Conservation (phyloP, 2,329 filamentous ascomycete genomes). For the Alternaria infectoria region DNA sequence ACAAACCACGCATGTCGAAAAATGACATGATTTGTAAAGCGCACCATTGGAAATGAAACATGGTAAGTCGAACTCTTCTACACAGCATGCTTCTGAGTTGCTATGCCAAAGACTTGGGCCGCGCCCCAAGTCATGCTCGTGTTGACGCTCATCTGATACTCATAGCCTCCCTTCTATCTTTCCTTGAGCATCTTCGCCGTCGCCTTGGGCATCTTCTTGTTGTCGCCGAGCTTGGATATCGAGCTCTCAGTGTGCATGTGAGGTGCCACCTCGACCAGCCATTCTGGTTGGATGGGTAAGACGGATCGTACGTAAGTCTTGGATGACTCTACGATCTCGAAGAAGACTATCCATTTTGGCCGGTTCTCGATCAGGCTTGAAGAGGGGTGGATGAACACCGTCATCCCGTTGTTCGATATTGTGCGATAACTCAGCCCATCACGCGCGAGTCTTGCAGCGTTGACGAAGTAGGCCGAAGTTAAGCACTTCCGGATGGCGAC, state of each 20-base stretch:
- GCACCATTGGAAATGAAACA: too few relatives aligned
- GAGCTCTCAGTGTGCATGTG: constrained; percentile 85
- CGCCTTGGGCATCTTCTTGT: constrained; percentile 61
- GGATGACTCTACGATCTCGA: constrained; percentile 57
- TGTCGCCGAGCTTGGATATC: neutral
- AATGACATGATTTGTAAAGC: neutral
- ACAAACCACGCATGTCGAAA: neutral
- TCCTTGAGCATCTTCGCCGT: constrained; percentile 41
- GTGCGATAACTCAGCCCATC: neutral
- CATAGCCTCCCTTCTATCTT: constrained; percentile 19
- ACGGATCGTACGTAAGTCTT: constrained; percentile 94
- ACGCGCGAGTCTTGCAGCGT: neutral
- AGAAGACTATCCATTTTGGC: neutral
- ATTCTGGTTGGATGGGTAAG: constrained; percentile 82
- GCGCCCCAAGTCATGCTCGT: too few relatives aligned
- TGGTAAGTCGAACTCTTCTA: neutral
- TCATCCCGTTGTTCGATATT: neutral
- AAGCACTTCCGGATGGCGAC: neutral
- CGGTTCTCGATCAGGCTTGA: neutral
- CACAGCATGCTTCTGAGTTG: neutral
- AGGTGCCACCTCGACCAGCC: constrained; percentile 87
- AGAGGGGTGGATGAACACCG: neutral
- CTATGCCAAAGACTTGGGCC: too few relatives aligned
- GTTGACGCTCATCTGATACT: too few relatives aligned
- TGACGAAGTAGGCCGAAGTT: neutral